Base-by-base conservation (phyloP, 306 rosid species). In the Clitoria ternatea region DNA sequence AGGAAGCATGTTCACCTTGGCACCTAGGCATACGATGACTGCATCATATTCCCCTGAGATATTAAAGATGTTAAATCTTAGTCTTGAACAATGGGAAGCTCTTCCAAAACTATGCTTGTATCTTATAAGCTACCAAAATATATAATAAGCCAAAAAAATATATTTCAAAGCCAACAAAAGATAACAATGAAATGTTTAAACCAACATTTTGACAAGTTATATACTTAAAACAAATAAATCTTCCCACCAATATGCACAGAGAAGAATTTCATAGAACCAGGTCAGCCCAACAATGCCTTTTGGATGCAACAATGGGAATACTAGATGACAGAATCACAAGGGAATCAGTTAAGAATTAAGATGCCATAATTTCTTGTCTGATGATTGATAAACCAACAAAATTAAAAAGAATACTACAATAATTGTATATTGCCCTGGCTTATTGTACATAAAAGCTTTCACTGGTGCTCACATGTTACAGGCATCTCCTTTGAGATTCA, bases 11-110 rank as follows among this genome's bases (percentile, higher is more conserved):
- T 84, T 88, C 17, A 76, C 92, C 48, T 87, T 89, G 79, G 95
- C 97, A 68, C 98, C 98, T 23, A 94, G 79, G 84, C 98, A 89
- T 70, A 94, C 44, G 43, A 89, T 76, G 54, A 90, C 88, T 17
- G 95, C 96, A 53, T 94, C 84, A 66, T 94, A 94, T 66, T 89
- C 87, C 73, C 89, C 98, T 90, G 80, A 66, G 27, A 29, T 9
- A 53, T 59, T 13, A 47, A 53, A 18, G 44, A 52, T 48, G 50
- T 64, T 69, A 7, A 10, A 43, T 35, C 12, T 10, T 33, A 44
- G 68, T 63, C 33, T 64, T 23, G 68, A 61, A 64, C 17, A 65
- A 48, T 0, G 2, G 49, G 26, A 77, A 42, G 66, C 50, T 26
- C 26, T 48, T 39, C 7, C 19, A 63, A 39, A 66, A 67, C 11